Conservation (phyloP, 1,139 yeast genomes). For the Kodamaea anthophila region DNA sequence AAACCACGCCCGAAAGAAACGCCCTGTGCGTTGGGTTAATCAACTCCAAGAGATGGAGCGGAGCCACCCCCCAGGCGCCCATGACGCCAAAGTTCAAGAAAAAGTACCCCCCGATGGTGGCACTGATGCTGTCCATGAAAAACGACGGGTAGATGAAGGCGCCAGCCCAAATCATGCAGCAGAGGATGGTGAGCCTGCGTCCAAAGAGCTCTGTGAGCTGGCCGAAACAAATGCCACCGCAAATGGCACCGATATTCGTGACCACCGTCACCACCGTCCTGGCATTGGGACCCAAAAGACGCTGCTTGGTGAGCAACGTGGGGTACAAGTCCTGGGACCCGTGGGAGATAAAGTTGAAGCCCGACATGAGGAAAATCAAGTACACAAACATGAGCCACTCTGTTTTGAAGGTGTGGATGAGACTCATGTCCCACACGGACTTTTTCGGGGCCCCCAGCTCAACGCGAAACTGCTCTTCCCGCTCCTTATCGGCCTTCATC, state of each 20-base stretch:
- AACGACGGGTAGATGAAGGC: constrained; percentile 32
- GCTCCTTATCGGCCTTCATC: constrained; percentile 5
- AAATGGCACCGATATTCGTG: constrained; percentile 45
- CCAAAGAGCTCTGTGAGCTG: constrained; percentile 29
- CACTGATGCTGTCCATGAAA: constrained; percentile 14
- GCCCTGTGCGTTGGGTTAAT: constrained; percentile 32
- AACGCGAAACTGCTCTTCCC: constrained; percentile 1
- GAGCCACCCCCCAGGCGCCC: constrained; percentile 37
- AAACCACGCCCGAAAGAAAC: constrained; percentile 32
- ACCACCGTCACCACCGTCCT: constrained; percentile 42
- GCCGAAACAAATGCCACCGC: constrained; percentile 34
- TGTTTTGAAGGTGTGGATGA: constrained; percentile 20
- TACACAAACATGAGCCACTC: constrained; percentile 42
- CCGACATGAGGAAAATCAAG: constrained; percentile 41
- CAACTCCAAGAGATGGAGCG: constrained; percentile 31
- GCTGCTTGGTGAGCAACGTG: constrained; percentile 39
- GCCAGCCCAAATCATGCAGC: constrained; percentile 25
- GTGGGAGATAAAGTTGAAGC: constrained; percentile 48
- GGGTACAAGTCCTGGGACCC: constrained; percentile 53
- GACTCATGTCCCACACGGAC: constrained; percentile 2
- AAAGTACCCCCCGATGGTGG: constrained; percentile 21
- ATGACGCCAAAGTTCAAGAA: constrained; percentile 26
- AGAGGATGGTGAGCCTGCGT: constrained; percentile 38
- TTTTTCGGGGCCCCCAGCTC: constrained; percentile 3
- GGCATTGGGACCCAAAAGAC: constrained; percentile 25